Evolutionary conservation across 306 rosid species (phyloP).

Genomic region (Vachellia pachyceras): DNA sequence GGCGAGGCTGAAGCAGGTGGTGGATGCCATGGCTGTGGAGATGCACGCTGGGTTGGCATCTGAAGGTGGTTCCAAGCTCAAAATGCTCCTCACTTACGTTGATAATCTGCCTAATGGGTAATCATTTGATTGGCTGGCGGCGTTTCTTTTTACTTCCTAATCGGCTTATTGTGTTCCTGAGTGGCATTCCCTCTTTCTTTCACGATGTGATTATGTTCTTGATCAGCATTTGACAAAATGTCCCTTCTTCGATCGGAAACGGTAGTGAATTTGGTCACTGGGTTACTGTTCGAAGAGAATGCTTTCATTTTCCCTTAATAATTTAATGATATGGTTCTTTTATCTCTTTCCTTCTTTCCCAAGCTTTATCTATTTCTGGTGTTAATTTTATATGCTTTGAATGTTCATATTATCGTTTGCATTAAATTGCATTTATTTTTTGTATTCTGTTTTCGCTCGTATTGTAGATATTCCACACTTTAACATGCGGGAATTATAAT

Average conservation of each 20-base stretch:
- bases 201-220: background rate
- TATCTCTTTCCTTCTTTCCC: background rate
- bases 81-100: conserved; percentile 91
- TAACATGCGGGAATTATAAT: conserved; percentile 2
- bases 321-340: conserved; percentile 10
- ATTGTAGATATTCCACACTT: background rate
- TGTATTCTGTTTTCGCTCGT: background rate
- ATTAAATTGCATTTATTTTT: background rate
- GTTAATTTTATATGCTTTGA: conserved; percentile 18
- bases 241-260: background rate
- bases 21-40: conserved; percentile 97
- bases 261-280: background rate
- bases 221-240: background rate
- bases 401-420: conserved; percentile 8
- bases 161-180: conserved; percentile 45
- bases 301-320: background rate
- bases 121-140: background rate
- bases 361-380: conserved; percentile 7
- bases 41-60: conserved; percentile 99
- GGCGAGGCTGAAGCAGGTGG: conserved; percentile 79
- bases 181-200: background rate
- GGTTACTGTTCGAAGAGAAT: background rate
- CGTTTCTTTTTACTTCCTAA: background rate
- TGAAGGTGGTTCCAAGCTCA: conserved; percentile 96
- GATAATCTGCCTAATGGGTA: conserved; percentile 94